phyloP scores from a whole-genome alignment of 2,329 filamentous ascomycete species.

The Verticillium klebahnii region DNA sequence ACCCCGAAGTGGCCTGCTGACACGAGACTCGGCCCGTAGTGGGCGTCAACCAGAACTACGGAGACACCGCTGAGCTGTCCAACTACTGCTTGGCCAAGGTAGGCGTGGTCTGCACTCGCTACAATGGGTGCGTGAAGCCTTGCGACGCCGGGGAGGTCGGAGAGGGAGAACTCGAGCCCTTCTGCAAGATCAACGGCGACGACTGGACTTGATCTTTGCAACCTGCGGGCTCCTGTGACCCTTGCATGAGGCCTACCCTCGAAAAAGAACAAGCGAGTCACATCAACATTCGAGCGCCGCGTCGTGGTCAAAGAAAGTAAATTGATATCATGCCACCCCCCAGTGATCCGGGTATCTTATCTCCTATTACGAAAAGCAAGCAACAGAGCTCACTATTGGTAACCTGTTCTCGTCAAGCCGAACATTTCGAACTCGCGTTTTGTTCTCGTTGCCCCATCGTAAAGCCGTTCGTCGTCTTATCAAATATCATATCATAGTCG shows the following conservation, averaged over 20 bases:
- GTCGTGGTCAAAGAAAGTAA: background rate
- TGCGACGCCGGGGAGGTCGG: constrained; percentile 5
- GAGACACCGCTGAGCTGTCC: constrained; percentile 24
- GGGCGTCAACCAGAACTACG: constrained; percentile 34
- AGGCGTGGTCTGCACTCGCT: constrained; percentile 4
- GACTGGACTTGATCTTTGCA: background rate
- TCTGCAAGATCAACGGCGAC: constrained; percentile 3
- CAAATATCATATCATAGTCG: background rate
- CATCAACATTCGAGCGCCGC: no score
- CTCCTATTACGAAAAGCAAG: background rate
- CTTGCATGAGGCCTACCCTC: no score
- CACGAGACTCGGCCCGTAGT: constrained; percentile 9
- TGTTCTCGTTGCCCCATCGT: background rate
- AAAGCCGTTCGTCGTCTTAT: background rate
- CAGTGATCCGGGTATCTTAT: background rate
- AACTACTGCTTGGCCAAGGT: constrained; percentile 16
- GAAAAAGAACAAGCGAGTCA: background rate
- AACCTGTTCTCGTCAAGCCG: background rate
- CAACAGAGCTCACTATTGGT: background rate
- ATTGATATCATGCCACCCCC: background rate
- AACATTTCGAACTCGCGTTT: background rate
- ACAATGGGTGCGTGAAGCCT: constrained; percentile 3
- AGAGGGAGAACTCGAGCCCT: constrained; percentile 2
- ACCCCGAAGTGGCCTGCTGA: background rate
- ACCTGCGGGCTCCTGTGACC: background rate